These are phyloP conservation scores for Trichoderma cornu-damae DNA, from an alignment of 2,329 filamentous ascomycete species.

Conservation along the genomic window DNA sequence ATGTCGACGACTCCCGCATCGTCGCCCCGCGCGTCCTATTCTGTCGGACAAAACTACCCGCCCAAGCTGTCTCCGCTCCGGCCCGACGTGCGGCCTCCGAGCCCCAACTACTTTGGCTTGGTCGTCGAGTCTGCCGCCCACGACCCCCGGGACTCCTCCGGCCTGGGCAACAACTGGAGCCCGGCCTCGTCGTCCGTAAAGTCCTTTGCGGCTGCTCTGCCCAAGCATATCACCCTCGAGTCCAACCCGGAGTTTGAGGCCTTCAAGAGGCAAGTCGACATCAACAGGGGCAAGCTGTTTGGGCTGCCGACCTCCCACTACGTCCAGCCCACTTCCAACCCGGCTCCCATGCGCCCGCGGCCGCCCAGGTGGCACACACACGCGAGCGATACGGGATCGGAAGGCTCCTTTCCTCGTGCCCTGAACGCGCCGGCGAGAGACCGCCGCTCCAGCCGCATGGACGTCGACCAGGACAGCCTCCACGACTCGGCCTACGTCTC, in stretches of 20 bases:
- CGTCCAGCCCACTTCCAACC: slow-evolving; percentile 31
- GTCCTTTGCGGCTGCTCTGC: slow-evolving; percentile 63
- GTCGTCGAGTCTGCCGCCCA: slow-evolving; percentile 52
- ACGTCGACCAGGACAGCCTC: slow-evolving; percentile 42
- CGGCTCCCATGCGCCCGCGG: slow-evolving; percentile 37
- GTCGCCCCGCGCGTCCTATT: slow-evolving; percentile 48
- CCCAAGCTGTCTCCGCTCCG: slow-evolving; percentile 46
- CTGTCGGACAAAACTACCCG: slow-evolving; percentile 51
- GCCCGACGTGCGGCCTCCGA: slow-evolving; percentile 47
- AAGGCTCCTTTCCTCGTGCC: slow-evolving; percentile 30
- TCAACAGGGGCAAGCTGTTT: slow-evolving; percentile 45
- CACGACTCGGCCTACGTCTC: slow-evolving; percentile 53
- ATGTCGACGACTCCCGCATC: slow-evolving; percentile 48
- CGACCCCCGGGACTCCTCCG: slow-evolving; percentile 61
- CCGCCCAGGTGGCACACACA: slow-evolving; percentile 47
- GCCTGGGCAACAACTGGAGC: slow-evolving; percentile 68
- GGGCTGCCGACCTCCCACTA: slow-evolving; percentile 47
- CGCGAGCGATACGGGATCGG: slow-evolving; percentile 40
- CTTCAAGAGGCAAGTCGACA: slow-evolving; percentile 68
- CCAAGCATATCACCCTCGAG: slow-evolving; percentile 65
- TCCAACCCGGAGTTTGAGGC: slow-evolving; percentile 78
- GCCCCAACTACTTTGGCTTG: slow-evolving; percentile 85
- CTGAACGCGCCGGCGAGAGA: slow-evolving; percentile 23
- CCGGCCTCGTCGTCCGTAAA: slow-evolving; percentile 65
- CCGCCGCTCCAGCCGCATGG: slow-evolving; percentile 33